phyloP scores from a whole-genome alignment of 2,329 filamentous ascomycete genomes.

The Helicocarpus griseus region DNA sequence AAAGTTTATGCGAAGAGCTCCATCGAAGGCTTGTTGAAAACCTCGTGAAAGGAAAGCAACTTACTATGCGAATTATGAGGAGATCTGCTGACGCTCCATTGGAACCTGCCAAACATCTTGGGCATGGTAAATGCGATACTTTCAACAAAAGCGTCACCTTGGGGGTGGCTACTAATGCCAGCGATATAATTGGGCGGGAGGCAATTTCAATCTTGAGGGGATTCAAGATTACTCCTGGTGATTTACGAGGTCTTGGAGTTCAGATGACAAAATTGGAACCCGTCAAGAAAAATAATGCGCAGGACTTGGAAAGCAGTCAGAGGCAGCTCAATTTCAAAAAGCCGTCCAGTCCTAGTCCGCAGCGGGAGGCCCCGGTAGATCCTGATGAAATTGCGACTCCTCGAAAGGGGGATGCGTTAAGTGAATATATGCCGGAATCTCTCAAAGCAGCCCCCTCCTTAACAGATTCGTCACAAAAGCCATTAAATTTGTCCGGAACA shows the following conservation, averaged over 20 bases:
- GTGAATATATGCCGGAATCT: slow-evolving; percentile 16
- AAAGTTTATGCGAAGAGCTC: slow-evolving; percentile 75
- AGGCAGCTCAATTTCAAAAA: slow-evolving; percentile 66
- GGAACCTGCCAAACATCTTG: slow-evolving; percentile 85
- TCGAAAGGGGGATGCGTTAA: slow-evolving; percentile 23
- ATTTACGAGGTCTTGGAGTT: slow-evolving; percentile 83
- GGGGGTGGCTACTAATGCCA: slow-evolving; percentile 72
- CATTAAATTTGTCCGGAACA: slow-evolving; percentile 71
- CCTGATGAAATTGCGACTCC: slow-evolving; percentile 41
- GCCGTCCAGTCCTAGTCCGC: slow-evolving; percentile 15
- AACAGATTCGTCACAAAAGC: slow-evolving; percentile 42
- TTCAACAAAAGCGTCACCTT: slow-evolving; percentile 82
- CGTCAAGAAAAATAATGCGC: slow-evolving; percentile 48
- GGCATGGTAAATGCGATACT: slow-evolving; percentile 88
- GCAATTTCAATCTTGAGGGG: slow-evolving; percentile 73
- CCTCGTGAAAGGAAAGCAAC: slow-evolving; percentile 72
- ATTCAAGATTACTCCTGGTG: slow-evolving; percentile 77
- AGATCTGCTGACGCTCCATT: slow-evolving; percentile 76
- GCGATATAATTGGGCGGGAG: slow-evolving; percentile 64
- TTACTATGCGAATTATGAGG: slow-evolving; percentile 93
- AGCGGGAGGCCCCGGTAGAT: slow-evolving; percentile 25
- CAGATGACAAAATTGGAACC: slow-evolving; percentile 90
- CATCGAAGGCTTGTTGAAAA: slow-evolving; percentile 72
- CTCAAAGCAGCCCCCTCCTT: slow-evolving; percentile 23
- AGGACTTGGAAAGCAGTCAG: slow-evolving; percentile 64